Conservation (phyloP, 495 filamentous ascomycete genomes). For the Podospora pseudopauciseta region DNA sequence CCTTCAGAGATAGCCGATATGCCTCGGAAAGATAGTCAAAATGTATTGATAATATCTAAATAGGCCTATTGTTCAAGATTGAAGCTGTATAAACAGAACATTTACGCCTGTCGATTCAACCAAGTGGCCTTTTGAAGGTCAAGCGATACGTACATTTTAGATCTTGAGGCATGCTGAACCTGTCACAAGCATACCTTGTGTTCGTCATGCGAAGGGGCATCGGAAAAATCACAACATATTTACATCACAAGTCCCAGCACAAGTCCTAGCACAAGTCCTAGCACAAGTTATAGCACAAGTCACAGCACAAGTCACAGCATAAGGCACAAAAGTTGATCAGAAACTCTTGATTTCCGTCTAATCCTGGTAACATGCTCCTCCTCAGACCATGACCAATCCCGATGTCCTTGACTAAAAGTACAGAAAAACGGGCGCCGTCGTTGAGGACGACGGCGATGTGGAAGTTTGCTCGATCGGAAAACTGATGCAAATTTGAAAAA, state of each 20-base stretch:
- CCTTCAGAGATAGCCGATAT: too few species aligned
- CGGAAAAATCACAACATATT: too few species aligned
- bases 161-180: too few species aligned
- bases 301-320: neutral
- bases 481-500: slow-evolving; percentile 36
- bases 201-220: too few species aligned
- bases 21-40: too few species aligned
- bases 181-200: too few species aligned
- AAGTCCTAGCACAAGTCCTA: neutral
- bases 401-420: slow-evolving; percentile 29
- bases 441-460: slow-evolving; percentile 12
- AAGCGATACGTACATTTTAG: too few species aligned
- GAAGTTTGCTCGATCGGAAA: slow-evolving; percentile 23
- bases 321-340: neutral
- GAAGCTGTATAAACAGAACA: too few species aligned
- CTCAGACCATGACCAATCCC: slow-evolving; percentile 23
- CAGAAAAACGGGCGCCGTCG: slow-evolving; percentile 16
- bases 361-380: slow-evolving; percentile 12
- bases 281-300: neutral
- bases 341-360: slow-evolving; percentile 31
- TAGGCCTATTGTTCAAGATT: too few species aligned
- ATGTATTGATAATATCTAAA: too few species aligned
- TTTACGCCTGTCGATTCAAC: too few species aligned
- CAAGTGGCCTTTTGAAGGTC: too few species aligned
- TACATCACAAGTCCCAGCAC: neutral